Evolutionary conservation across 129 eudicot genomes (phyloP), one percentile per base, ranked within the genome.

Genomic region (Flaveria linearis): DNA sequence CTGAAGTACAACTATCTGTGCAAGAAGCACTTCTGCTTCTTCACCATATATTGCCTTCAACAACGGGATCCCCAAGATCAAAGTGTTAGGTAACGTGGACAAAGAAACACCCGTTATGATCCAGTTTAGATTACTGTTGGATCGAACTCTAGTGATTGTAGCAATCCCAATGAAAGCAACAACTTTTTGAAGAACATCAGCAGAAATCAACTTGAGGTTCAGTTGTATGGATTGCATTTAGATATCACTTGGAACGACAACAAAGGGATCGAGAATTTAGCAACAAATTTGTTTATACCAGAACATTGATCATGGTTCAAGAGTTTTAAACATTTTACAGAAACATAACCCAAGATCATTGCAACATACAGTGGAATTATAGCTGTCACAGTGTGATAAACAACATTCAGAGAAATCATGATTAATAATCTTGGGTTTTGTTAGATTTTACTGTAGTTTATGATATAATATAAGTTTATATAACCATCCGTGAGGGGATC

Each of bases 251-350:
- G 83, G 68, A 88, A 88, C 39, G 97, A 91, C 69, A 91, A 73
- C 28, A 91, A 77, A 9, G 97, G 97, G 30, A 91, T 85, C 1
- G 95, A 87, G 25, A 91, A 83, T 52, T 80, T 91, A 16, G 90
- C 88, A n/a, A 91, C 97, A 70, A 88, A 91, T 71, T 85, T 91
- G 86, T 88, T 88, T 82, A 91, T 87, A 30, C 97, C 95, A 22
- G 88, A 66, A 75, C 92, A 88, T 72, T 88, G 92, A 51, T 88
- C 95, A 9, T 80, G 77, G 39, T 82, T 85, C 26, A 91, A 91
- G 5, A 91, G 83, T 51, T 87, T 91, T 82, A 86, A 80, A 86
- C 88, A 87, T 78, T 84, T 88, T 25, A 87, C 73, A 22, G 95
- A 87, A 16, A 82, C 55, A 61, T 85, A 91, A 72, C 89, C 97